Base-by-base conservation (phyloP, 805 yeast genomes). In the Candida parachauliodes region DNA sequence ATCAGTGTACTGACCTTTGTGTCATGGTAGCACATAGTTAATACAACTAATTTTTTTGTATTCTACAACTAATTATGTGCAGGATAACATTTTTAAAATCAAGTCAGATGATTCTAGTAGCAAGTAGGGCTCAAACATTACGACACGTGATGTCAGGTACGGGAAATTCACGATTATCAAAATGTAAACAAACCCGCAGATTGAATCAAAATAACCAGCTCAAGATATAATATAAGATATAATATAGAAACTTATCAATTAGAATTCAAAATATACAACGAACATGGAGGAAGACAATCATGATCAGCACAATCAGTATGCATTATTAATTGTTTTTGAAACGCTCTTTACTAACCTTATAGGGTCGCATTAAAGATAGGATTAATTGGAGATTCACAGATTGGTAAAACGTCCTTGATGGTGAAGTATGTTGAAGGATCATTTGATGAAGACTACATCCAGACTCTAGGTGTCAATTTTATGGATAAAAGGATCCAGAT, bases 391-490 rank as follows among this genome's bases (percentile, higher is more conserved):
- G 98, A 91, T 60, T 94, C 96, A 2, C 94, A 88, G 53, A 88
- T 89, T 5, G 98, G 98, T 4, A 91, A 91, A 55, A 91, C 98
- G 0, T 87, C 97, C 5, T 64, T 91, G 41, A 89, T 91, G 98
- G 96, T 89, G 17, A 88, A 91, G 55, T 91, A 89, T 56, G 96
- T 91, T n/a, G 96, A 91, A 54, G 94, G 94, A 38, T 78, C 85
- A 23, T 91, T 85, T 57, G 95, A 88, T 55, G 93, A 87, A 52
- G 88, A 83, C 43, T 91, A 91, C 55, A 87, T 89, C 34, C 96
- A 88, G 59, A 91, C 98, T 0, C 66, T 88, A 36, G 98, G 98
- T 5, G 97, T 93, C 39, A 91, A 91, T 55, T 89, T 87, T 60
- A 82, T 93, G 86, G 96, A 93, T 57, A 83, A 88, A 50, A 81